Conservation (phyloP, 208 protist species). For the Acanthamoeba polyphaga region DNA sequence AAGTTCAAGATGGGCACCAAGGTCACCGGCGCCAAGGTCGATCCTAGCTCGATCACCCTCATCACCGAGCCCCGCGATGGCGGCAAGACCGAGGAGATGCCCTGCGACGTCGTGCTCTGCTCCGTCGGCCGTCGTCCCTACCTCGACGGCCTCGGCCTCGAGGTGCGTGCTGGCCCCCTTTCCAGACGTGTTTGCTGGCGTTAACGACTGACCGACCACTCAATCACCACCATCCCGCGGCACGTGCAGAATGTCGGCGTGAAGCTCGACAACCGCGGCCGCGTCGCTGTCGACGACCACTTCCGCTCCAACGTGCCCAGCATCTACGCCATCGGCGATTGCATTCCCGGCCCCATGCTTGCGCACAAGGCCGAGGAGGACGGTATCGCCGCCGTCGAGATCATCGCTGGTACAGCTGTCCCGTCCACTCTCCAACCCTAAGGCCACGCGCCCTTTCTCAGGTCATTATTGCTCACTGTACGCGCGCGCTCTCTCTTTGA, state of each 20-base stretch:
- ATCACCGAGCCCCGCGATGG: slow-evolving; percentile 93
- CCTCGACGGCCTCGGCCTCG: slow-evolving; percentile 95
- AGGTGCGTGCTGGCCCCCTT: slow-evolving; percentile 80
- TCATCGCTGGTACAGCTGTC: slow-evolving; percentile 84
- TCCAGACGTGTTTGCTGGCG: background rate
- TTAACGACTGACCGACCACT: background rate
- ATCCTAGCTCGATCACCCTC: slow-evolving; percentile 90
- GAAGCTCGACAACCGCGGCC: slow-evolving; percentile 92
- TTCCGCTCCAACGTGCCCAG: slow-evolving; percentile 96
- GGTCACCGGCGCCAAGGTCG: slow-evolving; percentile 86
- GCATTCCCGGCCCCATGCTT: slow-evolving; percentile 98
- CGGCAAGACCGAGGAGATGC: slow-evolving; percentile 83
- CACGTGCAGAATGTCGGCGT: slow-evolving; percentile 92
- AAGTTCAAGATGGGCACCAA: slow-evolving; percentile 92
- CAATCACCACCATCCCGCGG: background rate
- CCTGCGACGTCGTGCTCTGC: slow-evolving; percentile 96
- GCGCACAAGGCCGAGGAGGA: slow-evolving; percentile 99
- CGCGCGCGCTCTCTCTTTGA: background rate
- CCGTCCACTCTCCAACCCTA: background rate
- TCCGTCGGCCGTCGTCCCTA: slow-evolving; percentile 97
- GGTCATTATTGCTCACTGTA: background rate
- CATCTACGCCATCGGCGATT: slow-evolving; percentile 99
- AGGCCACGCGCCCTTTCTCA: background rate
- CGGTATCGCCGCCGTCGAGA: slow-evolving; percentile 96
- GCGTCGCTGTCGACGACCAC: slow-evolving; percentile 95